Base-by-base conservation (phyloP, 2,329 filamentous ascomycete genomes). In the Epichloe brachyelytri region DNA sequence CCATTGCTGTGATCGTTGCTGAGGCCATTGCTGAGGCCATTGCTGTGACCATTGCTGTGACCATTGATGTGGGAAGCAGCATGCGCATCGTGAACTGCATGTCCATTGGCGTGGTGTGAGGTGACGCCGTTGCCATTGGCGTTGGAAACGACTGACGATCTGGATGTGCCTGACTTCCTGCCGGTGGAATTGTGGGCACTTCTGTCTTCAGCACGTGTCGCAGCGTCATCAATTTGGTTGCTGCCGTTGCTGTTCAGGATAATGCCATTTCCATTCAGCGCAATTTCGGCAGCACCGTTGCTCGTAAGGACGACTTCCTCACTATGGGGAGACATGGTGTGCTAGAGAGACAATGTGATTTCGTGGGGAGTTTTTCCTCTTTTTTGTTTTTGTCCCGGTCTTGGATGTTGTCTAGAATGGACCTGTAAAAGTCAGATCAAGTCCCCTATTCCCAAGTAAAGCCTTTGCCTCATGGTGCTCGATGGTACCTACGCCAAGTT, bases 301-400 rank as follows among this genome's bases (percentile, higher is more conserved):
- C 62, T 58, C 48, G 58, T 59, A 50, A 63, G 56, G 45, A 58
- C 56, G 46, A 64, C 53, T 17, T 46, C 49, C 45, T 68, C 66
- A 55, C 64, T 65, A 53, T 68, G 65, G 50, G 66, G 65, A 43
- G 65, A 62, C 66, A 68, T 68, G 20, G 5, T 37, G 22, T 12
- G n/a, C 6, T 11, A n/a, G 8, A 30, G 49, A 17, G 12, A 15
- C 33, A 39, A 15, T 17, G n/a, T 20, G 22, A 43, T 45, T 14
- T 6, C 6, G 7, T 1, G 14, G 33, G 11, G n/a, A 20, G 2
- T 1, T 26, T 19, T 34, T 10, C 0, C 6, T 30, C 1, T 20
- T 20, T 10, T 30, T 30, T 30, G 8, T 30, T 30, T 4, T 2
- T 11, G 8, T 11, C 10, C 30, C 30, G 30, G 30, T 30, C 30